A percentile compares a stretch with the other conserved stretches of the same genome.
Evolutionary conservation across 140 eudicot genomes (phyloP).

Genomic region (Ambrosia hybrid): DNA sequence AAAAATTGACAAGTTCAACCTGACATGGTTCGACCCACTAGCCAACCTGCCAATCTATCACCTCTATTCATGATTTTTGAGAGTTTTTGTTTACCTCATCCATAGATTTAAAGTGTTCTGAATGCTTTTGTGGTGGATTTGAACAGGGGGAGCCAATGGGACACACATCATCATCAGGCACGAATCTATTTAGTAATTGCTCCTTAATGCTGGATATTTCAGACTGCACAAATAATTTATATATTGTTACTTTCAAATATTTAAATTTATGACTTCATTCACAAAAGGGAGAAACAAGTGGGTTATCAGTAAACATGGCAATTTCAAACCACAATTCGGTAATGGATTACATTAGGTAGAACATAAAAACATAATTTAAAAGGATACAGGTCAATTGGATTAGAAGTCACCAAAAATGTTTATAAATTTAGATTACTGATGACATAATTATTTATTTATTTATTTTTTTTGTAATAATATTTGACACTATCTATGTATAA

Average conservation of each 20-base stretch:
- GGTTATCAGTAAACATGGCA: not conserved
- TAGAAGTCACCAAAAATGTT: not conserved
- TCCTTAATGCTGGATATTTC: constrained; percentile 51
- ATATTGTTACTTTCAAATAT: constrained; percentile 13
- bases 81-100: constrained; percentile 51
- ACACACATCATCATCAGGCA: constrained; percentile 81
- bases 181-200: constrained; percentile 69
- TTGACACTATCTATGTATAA: not conserved
- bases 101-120: constrained; percentile 29
- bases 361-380: not conserved
- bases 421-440: not conserved
- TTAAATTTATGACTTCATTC: not conserved
- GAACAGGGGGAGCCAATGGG: constrained; percentile 51
- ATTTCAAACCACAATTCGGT: not conserved
- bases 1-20: too few relatives aligned
- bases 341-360: not conserved
- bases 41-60: not conserved
- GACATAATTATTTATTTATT: too few relatives aligned
- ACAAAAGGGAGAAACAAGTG: constrained; percentile 8
- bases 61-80: not conserved
- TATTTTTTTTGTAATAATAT: not conserved
- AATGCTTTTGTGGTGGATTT: constrained; percentile 34
- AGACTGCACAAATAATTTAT: constrained; percentile 40
- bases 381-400: not conserved
- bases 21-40: too few relatives aligned